Base-by-base conservation (phyloP, 805 yeast genomes). In the Yarrowia phangngaensis region DNA sequence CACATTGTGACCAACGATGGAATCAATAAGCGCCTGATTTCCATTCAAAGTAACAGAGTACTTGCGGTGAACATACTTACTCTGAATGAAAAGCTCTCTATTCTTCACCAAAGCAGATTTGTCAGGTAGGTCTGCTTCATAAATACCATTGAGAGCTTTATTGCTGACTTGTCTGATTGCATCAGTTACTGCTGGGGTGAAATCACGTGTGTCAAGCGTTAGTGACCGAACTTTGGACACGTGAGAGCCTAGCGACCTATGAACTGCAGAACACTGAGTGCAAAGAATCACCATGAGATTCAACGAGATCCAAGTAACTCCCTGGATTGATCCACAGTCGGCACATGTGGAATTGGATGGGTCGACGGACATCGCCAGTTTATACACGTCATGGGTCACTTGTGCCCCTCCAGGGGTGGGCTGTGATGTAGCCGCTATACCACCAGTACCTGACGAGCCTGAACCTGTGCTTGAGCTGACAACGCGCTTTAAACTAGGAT, bases 221-320 rank as follows among this genome's bases (percentile, higher is more conserved):
- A 89, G 68, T 0, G 95, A 85, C 54, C 85, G 72, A 4, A 89
- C 77, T 60, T 83, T 86, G 6, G 92, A 76, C 4, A 87, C 72
- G 55, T 83, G 88, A 0, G 95, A 73, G 0, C 97, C 96, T 60
- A 90, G 64, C 15, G 86, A 80, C 50, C 96, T 70, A 63, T 89
- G 97, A n/a, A 81, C 79, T 0, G 95, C 88, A 0, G 95, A 80
- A 58, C 97, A 89, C 43, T 80, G 79, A 34, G 86, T 80, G 64
- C 97, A 89, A 19, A 90, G 69, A 3, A 82, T 76, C 20, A 79
- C 78, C 49, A 87, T 64, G 31, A 82, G 64, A 58, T 84, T 88
- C 52, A 86, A 70, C 0, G 95, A 84, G 3, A 90, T 74, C 96
- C 96, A 89, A 56, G 88, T 95, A 12, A 84, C 94, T 9, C 49